Conservation (phyloP, 176 grass and related monocot genomes). For the Carex pumila region DNA sequence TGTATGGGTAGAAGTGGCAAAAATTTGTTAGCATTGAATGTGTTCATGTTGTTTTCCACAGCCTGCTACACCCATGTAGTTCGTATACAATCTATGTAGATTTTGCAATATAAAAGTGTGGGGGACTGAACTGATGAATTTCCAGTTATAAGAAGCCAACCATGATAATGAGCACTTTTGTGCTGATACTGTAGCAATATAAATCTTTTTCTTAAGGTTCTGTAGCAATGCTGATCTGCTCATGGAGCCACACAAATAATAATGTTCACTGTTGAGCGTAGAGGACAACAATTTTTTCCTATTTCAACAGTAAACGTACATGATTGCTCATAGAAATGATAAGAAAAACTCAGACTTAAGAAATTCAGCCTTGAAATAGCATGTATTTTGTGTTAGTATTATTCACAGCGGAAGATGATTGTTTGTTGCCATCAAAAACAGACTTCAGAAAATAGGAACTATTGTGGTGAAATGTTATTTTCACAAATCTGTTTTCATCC, state of each 20-base stretch:
- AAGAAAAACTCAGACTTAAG: background rate
- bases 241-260: background rate
- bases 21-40: background rate
- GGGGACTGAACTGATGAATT: background rate
- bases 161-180: background rate
- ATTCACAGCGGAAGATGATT: background rate
- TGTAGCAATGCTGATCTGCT: background rate
- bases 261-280: background rate
- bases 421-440: slow-evolving; percentile 1
- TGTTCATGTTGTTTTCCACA: background rate
- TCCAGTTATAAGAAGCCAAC: background rate
- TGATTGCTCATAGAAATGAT: background rate
- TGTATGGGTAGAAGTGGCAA: background rate
- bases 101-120: background rate
- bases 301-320: background rate
- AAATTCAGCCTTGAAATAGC: background rate
- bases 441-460: slow-evolving; percentile 1
- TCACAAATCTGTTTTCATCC: background rate
- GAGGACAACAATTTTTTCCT: background rate
- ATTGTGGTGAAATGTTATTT: background rate
- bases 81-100: background rate
- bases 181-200: background rate
- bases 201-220: background rate
- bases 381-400: background rate
- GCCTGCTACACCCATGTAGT: background rate